These are phyloP conservation scores for Fusarium veterinarium DNA, from an alignment of 2,329 filamentous ascomycete genomes.

Conservation along the genomic window DNA sequence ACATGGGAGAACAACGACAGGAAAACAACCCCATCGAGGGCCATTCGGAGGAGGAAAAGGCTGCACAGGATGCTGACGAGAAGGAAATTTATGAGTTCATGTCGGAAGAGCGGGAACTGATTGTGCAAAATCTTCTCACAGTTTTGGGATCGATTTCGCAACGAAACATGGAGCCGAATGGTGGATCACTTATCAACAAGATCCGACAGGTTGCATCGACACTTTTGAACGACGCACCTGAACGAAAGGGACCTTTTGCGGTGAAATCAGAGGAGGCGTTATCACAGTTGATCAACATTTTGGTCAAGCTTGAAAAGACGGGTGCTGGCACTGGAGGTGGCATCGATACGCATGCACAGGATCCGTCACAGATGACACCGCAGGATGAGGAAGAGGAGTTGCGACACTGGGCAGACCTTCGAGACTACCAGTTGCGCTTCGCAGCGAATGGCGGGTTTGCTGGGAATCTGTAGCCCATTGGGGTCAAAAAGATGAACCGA, in stretches of 20 bases:
- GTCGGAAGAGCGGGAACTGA: conserved; percentile 80
- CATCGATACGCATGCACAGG: conserved; percentile 47
- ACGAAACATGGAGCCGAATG: conserved; percentile 83
- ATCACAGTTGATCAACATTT: conserved; percentile 76
- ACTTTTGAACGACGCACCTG: conserved; percentile 70
- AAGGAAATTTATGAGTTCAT: conserved; percentile 71
- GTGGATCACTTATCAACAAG: conserved; percentile 78
- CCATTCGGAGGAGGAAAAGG: conserved; percentile 52
- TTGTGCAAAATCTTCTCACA: conserved; percentile 81
- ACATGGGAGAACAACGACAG: conserved; percentile 60
- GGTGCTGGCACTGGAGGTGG: conserved; percentile 52
- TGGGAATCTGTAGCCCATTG: conserved; percentile 37
- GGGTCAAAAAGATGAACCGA: not conserved
- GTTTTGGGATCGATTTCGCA: conserved; percentile 83
- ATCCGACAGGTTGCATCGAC: conserved; percentile 87
- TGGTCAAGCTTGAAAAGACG: conserved; percentile 78
- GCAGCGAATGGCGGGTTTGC: conserved; percentile 70
- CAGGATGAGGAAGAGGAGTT: conserved; percentile 82
- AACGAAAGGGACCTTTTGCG: conserved; percentile 63
- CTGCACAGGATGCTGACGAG: conserved; percentile 54
- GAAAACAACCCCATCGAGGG: conserved; percentile 51
- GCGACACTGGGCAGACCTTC: conserved; percentile 80
- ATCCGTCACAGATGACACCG: conserved; percentile 55
- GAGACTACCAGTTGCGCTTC: conserved; percentile 81
- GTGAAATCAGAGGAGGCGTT: conserved; percentile 76